Conservation (phyloP, 2,329 filamentous ascomycete genomes). For the Didymellaceae sp. region DNA sequence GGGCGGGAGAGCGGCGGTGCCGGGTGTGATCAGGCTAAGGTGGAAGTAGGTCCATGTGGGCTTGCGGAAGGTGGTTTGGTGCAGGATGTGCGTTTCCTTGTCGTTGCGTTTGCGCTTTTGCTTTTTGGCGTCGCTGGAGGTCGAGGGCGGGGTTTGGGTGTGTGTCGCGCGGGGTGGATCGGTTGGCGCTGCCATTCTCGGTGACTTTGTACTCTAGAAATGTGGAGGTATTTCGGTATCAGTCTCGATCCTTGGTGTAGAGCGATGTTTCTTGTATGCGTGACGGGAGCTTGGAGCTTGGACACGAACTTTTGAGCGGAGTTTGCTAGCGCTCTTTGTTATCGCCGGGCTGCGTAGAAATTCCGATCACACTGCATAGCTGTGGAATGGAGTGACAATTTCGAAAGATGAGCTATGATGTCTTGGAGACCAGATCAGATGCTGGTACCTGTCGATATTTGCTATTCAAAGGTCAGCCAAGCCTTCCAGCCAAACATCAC, state of each 20-base stretch:
- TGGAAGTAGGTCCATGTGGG: constrained; percentile 53
- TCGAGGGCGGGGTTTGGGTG: not conserved
- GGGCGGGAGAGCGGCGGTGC: constrained; percentile 4
- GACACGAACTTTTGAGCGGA: constrained; percentile 30
- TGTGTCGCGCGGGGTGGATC: constrained; percentile 1
- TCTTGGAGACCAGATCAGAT: too few relatives aligned
- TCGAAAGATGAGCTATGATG: too few relatives aligned
- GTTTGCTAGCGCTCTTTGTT: constrained; percentile 30
- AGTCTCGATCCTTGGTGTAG: not conserved
- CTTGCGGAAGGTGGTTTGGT: constrained; percentile 49
- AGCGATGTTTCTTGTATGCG: not conserved
- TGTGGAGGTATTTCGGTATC: too few relatives aligned
- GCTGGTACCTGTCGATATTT: too few relatives aligned
- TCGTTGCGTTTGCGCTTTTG: constrained; percentile 29
- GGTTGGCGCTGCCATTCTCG: not conserved
- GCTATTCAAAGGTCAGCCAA: too few relatives aligned
- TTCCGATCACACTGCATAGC: too few relatives aligned
- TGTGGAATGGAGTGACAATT: too few relatives aligned
- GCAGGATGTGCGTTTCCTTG: constrained; percentile 30
- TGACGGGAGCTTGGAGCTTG: constrained; percentile 4
- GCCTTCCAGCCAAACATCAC: too few relatives aligned
- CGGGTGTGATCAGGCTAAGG: constrained; percentile 43
- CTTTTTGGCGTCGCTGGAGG: constrained; percentile 18
- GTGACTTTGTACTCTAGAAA: too few relatives aligned
- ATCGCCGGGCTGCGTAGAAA: constrained; percentile 20